Evolutionary conservation across 2,329 filamentous ascomycete species (phyloP).

Genomic region (Aspergillus jensenii): DNA sequence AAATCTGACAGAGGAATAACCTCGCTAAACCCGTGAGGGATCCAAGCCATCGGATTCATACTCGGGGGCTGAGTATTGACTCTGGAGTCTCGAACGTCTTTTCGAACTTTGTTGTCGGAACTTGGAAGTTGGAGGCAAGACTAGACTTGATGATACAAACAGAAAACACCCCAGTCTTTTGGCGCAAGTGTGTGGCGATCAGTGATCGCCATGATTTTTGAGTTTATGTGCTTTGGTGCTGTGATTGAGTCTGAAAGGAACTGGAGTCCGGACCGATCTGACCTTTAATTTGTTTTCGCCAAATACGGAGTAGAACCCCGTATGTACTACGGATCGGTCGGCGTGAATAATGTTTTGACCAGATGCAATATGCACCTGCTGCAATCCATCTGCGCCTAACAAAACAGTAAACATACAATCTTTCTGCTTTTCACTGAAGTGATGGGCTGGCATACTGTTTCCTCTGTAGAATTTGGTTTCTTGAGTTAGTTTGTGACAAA

Average conservation of each 20-base stretch:
- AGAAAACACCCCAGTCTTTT: not conserved
- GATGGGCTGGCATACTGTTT: not conserved
- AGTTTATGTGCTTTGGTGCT: not conserved
- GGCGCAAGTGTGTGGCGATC: conserved; percentile 1
- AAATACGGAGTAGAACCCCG: no score
- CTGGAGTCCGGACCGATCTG: not conserved
- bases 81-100: not conserved
- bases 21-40: not conserved
- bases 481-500: not conserved
- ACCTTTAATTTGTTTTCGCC: no score
- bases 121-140: not conserved
- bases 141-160: not conserved
- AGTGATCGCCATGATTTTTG: conserved; percentile 7
- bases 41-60: not conserved
- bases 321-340: no score
- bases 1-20: not conserved
- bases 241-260: not conserved
- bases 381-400: not conserved
- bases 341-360: not conserved
- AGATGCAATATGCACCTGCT: not conserved
- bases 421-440: not conserved
- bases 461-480: not conserved
- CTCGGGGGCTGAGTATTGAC: not conserved
- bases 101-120: not conserved
- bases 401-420: not conserved